phyloP scores from a whole-genome alignment of 352 stramenopile species.

The Pythium diclinum region DNA sequence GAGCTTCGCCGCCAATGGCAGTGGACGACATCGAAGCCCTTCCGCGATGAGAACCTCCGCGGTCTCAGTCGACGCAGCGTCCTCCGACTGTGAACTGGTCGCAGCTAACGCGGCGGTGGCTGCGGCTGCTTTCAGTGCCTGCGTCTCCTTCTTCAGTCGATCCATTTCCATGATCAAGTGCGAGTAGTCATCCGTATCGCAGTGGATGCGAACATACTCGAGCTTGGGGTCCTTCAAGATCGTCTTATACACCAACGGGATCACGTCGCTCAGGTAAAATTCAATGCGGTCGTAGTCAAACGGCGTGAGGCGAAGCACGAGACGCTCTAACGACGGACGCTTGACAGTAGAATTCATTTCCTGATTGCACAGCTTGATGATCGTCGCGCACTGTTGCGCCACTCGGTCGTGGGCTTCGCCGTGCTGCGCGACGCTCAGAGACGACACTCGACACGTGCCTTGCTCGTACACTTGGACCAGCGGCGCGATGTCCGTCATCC shows the following conservation, averaged over 20 bases:
- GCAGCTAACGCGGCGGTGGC: too few species aligned
- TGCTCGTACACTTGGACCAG: conserved; percentile 1
- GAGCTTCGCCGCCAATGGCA: not conserved
- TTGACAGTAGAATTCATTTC: not conserved
- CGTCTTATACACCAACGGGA: not conserved
- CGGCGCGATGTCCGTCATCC: conserved; percentile 9
- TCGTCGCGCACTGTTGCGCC: not conserved
- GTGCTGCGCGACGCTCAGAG: conserved; percentile 8
- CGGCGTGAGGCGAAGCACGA: conserved; percentile 11
- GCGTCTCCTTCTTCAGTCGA: not conserved
- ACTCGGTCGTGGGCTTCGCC: not conserved
- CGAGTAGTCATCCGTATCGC: conserved; percentile 1
- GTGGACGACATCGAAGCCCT: not conserved
- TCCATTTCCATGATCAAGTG: not conserved
- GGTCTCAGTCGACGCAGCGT: not conserved
- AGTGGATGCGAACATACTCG: conserved; percentile 15
- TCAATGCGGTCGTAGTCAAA: not conserved
- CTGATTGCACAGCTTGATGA: conserved; percentile 5
- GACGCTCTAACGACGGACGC: not conserved
- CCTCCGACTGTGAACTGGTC: not conserved
- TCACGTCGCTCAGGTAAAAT: not conserved
- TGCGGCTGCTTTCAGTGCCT: not conserved
- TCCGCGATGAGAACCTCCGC: not conserved
- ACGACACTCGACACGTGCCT: conserved; percentile 5
- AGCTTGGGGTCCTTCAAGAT: not conserved